Evolutionary conservation across 805 yeast genomes (phyloP), one percentile per base, ranked within the genome.

Genomic region (Candida mattraensis): DNA sequence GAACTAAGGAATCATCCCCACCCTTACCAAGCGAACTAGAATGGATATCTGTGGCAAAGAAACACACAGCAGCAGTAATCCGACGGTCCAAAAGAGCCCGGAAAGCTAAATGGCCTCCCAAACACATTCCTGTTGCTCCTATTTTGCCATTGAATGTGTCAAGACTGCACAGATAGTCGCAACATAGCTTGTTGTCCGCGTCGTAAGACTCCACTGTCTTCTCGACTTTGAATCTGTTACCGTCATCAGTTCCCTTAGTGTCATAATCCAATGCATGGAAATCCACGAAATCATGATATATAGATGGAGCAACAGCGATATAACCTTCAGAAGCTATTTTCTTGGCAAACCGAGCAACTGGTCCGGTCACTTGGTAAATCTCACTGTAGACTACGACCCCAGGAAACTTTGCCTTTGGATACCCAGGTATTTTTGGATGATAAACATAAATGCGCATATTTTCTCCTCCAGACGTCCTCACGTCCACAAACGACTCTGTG

Each of bases 91-190:
- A 66, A 2, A 81, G 78, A 3, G 80, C 70, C 47, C 94, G 67
- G 63, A 72, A 82, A 1, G 93, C 91, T 50, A 83, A 64, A 55
- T 84, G 93, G 1, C 93, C 94, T 14, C 93, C 93, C 23, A 84
- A 72, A 57, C 94, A 85, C 93, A 85, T 85, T 13, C 93, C 94
- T 3, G 91, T 83, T 28, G 88, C 81, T 23, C 93, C 93, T 47
- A 83, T 74, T 39, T 70, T 74, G 26, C 89, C 89, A 44, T 74
- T 78, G 56, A 83, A 83, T 8, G 87, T 81, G 1, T 70, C 64
- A 45, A 84, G 66, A 2, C 71, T 49, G 30, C 59, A 58, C 38
- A 84, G 66, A 52, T 82, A 77, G 53, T 83, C 87, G 50, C 83
- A 69, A 12, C 84, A 69, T 37, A 83, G 60, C 33, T 60, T 69